Evolutionary conservation across 495 filamentous ascomycete genomes (phyloP).

Genomic region (Podospora tetraspora): DNA sequence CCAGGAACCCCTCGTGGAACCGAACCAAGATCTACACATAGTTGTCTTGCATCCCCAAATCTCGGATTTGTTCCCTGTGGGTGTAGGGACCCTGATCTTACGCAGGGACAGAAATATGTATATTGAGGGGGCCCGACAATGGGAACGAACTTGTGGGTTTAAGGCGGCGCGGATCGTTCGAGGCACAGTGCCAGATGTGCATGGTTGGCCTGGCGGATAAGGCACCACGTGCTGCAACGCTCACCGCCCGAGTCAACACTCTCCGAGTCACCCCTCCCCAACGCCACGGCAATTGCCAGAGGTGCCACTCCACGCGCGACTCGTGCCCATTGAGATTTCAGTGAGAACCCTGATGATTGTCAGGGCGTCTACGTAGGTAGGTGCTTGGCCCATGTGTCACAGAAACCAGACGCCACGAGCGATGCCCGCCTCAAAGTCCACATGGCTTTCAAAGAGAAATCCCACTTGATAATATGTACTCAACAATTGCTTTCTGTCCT

Average conservation of each 20-base stretch:
- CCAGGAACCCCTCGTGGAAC: neutral
- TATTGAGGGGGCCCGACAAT: neutral
- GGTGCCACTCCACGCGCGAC: neutral
- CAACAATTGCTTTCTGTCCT: neutral
- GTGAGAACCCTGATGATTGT: constrained; percentile 8
- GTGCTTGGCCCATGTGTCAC: constrained; percentile 1
- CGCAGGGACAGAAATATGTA: neutral
- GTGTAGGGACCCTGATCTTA: neutral
- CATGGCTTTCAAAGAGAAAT: neutral
- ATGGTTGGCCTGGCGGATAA: neutral
- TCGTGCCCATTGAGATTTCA: neutral
- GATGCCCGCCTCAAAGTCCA: neutral
- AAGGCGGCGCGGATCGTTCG: neutral
- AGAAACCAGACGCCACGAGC: neutral
- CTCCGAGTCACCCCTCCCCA: neutral
- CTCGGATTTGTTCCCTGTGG: neutral
- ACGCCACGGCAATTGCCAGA: neutral
- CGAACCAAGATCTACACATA: neutral
- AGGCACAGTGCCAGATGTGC: too few species aligned
- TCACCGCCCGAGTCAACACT: neutral
- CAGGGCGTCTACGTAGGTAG: neutral
- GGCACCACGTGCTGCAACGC: neutral
- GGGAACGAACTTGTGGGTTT: neutral
- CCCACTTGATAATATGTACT: neutral
- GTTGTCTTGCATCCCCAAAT: neutral